Evolutionary conservation across 1,284 basidiomycete genomes (phyloP).

Genomic region (Cryptococcus maquisensis): DNA sequence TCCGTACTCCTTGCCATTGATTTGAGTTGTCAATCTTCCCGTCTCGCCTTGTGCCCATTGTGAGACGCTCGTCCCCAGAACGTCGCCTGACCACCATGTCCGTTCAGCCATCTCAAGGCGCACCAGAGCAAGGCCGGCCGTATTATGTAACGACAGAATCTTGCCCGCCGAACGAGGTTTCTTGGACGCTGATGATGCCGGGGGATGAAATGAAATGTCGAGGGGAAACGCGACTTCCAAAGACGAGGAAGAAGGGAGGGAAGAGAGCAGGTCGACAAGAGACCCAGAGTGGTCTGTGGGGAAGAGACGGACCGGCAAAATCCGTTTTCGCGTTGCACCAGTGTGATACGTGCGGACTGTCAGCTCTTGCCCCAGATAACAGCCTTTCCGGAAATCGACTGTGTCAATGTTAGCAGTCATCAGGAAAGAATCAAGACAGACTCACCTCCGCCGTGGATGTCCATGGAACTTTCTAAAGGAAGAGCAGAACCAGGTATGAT

Average conservation of each 20-base stretch:
- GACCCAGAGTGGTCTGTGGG: slow-evolving; percentile 14
- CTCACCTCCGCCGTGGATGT: slow-evolving; percentile 86
- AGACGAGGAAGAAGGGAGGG: neutral
- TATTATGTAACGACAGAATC: slow-evolving; percentile 31
- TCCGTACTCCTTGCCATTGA: slow-evolving; percentile 27
- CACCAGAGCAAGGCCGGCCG: slow-evolving; percentile 42
- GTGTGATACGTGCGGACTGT: slow-evolving; percentile 96
- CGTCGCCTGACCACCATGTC: slow-evolving; percentile 26
- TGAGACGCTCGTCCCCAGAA: slow-evolving; percentile 1
- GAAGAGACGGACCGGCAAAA: slow-evolving; percentile 64
- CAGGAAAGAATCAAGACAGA: slow-evolving; percentile 9
- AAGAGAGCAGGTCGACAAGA: slow-evolving; percentile 1
- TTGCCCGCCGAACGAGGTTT: slow-evolving; percentile 42
- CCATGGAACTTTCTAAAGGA: slow-evolving; percentile 90
- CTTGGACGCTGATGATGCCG: slow-evolving; percentile 26
- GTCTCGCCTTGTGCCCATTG: slow-evolving; percentile 17
- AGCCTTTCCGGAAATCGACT: slow-evolving; percentile 98
- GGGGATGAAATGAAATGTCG: slow-evolving; percentile 39
- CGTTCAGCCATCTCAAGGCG: slow-evolving; percentile 45
- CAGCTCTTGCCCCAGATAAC: slow-evolving; percentile 96
- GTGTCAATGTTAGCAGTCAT: neutral
- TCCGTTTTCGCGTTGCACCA: slow-evolving; percentile 84
- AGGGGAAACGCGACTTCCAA: neutral
- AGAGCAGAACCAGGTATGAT: slow-evolving; percentile 72
- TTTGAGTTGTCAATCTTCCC: slow-evolving; percentile 23